Evolutionary conservation across 345 rosid species (phyloP), one percentile per base, ranked within the genome.

Genomic region (Excoecaria agallocha): DNA sequence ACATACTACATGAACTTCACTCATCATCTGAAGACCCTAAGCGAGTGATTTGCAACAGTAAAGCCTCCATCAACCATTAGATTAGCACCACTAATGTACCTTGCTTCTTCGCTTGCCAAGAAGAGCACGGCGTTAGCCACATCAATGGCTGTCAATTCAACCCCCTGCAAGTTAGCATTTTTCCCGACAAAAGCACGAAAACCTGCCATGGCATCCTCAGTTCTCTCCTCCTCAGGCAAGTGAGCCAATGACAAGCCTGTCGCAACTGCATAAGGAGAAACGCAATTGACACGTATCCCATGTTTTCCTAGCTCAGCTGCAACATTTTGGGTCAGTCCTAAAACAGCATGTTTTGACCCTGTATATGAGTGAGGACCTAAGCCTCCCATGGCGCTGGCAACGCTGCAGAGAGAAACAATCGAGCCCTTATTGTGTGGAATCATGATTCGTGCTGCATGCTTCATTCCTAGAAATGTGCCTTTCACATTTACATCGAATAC

Each of bases 11-110:
- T 43, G 72, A 25, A 12, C 35, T 68, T 75, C 54, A 61, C 37
- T 60, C 71, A 17, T 91, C 86, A 91, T 79, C 93, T 78, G 76
- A 91, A 94, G 69, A 86, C 93, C 13, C 76, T 76, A 19, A 94
- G 73, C 1, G 87, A 65, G 78, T 94, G 96, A 73, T 90, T 94
- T 22, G 86, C 73, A 72, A 77, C 48, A 20, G 91, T 84, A 81
- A 94, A 90, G 9, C 98, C 97, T 60, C 98, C 98, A 80, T 94
- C 98, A 12, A 94, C 85, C 94, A 90, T 83, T 67, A 94, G 84
- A 81, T 94, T 92, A 13, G 76, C 87, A 7, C 98, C 98, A 16
- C 98, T 94, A 37, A 92, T 73, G n/a, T 91, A 94, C 80, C 89
- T 85, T 1, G 97, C 87, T 46, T 94, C 98, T 30, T 94, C 93